Conservation (phyloP, 164 flowering plant species). For the Annona squamosa region DNA sequence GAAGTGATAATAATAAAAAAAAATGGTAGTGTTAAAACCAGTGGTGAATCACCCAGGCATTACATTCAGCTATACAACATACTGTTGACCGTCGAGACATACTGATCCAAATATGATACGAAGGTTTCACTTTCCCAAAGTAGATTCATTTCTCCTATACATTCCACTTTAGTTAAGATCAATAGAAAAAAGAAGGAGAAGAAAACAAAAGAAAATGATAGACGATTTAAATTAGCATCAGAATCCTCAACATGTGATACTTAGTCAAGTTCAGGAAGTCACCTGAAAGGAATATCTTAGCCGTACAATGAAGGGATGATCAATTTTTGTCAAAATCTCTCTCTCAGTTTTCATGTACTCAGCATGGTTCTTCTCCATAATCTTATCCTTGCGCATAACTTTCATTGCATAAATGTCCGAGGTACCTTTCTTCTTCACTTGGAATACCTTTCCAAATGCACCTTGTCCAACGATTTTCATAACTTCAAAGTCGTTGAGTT, state of each 20-base stretch:
- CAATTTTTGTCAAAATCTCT: conserved; percentile 75
- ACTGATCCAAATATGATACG: neutral
- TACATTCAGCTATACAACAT: too few relatives aligned
- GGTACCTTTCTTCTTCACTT: conserved; percentile 55
- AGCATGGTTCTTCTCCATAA: conserved; percentile 76
- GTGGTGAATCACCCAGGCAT: neutral
- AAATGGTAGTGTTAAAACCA: neutral
- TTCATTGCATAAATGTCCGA: conserved; percentile 90
- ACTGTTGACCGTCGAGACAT: neutral
- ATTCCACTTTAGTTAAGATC: neutral
- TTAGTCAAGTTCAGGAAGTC: conserved; percentile 4
- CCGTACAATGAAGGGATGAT: conserved; percentile 81
- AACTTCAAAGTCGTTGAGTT: conserved; percentile 79
- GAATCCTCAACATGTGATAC: neutral
- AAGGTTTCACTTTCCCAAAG: neutral
- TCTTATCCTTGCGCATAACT: conserved; percentile 85
- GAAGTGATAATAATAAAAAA: too few relatives aligned
- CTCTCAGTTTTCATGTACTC: conserved; percentile 92
- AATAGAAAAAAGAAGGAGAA: neutral
- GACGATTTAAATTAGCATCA: neutral
- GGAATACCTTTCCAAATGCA: conserved; percentile 86
- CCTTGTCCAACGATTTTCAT: conserved; percentile 88
- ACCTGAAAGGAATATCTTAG: conserved; percentile 92
- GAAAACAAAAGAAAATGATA: neutral
- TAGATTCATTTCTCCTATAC: neutral